Percentiles rank a stretch among this genome's conserved stretches.
These are phyloP conservation scores for Trametes gibbosa DNA, from an alignment of 768 basidiomycete species.

Conservation along the genomic window DNA sequence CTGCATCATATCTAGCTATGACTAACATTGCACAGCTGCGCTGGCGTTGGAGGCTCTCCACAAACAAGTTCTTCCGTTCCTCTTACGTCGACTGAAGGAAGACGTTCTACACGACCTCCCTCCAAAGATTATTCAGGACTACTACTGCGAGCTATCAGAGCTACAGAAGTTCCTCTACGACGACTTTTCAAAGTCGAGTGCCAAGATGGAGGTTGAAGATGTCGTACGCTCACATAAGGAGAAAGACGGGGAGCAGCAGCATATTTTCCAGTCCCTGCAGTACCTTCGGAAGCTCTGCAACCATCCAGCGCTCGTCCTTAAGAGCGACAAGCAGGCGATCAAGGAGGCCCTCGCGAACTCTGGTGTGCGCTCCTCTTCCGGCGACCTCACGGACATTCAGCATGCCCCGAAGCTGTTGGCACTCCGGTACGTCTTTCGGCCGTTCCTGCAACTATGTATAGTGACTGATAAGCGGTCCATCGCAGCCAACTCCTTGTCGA, in stretches of 20 bases:
- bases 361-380: constrained; percentile 39
- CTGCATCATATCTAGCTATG: not conserved
- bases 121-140: constrained; percentile 99
- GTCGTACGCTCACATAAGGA: constrained; percentile 51
- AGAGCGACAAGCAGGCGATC: constrained; percentile 60
- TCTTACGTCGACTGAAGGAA: constrained; percentile 94
- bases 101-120: constrained; percentile 94
- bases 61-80: constrained; percentile 98
- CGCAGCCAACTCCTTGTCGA: constrained; percentile 87
- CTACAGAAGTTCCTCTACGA: constrained; percentile 94
- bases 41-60: constrained; percentile 93
- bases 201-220: constrained; percentile 59
- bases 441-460: not conserved
- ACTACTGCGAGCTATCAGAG: constrained; percentile 96
- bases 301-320: constrained; percentile 90
- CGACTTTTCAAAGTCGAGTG: constrained; percentile 83
- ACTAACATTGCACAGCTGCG: constrained; percentile 55
- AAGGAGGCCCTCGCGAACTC: constrained; percentile 55
- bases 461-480: not conserved
- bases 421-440: constrained; percentile 59
- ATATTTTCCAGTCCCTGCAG: constrained; percentile 96
- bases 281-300: constrained; percentile 98
- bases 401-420: constrained; percentile 95
- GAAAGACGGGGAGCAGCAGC: constrained; percentile 53
- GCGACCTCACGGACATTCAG: constrained; percentile 70